A percentile compares a stretch with the other conserved stretches of the same genome.
These are phyloP conservation scores for Euryodendron excelsum DNA, from an alignment of 148 eudicot species.

Conservation along the genomic window DNA sequence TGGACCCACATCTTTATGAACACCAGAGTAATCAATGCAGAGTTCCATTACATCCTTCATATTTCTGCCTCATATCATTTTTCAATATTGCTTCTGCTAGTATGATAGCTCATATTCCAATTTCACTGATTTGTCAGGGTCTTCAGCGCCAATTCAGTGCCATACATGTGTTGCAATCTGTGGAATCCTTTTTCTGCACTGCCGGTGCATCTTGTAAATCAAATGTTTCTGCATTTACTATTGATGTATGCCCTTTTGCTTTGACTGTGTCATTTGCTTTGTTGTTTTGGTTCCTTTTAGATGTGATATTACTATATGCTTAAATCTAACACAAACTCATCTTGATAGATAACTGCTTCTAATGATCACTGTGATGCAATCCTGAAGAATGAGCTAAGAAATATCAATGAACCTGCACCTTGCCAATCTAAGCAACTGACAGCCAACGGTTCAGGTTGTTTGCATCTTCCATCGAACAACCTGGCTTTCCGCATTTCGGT, in stretches of 20 bases:
- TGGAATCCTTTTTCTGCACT: constrained; percentile 51
- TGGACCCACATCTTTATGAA: neutral
- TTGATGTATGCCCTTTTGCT: constrained; percentile 58
- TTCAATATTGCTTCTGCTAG: neutral
- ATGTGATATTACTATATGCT: neutral
- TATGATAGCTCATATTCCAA: neutral
- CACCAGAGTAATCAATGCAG: neutral
- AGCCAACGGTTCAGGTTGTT: constrained; percentile 25
- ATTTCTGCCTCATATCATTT: neutral
- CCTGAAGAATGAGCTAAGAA: constrained; percentile 40
- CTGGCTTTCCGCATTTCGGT: constrained; percentile 62
- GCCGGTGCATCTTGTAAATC: constrained; percentile 62
- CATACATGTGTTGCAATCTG: constrained; percentile 62
- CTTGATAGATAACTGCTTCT: constrained; percentile 46
- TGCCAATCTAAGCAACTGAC: constrained; percentile 17
- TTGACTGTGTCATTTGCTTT: neutral
- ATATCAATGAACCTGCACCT: constrained; percentile 23
- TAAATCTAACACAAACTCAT: neutral
- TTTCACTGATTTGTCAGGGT: constrained; percentile 42
- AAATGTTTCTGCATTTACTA: constrained; percentile 53
- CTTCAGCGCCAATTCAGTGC: constrained; percentile 73
- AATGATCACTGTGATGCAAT: constrained; percentile 48
- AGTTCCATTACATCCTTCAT: neutral
- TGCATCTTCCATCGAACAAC: constrained; percentile 15
- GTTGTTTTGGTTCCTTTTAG: neutral